phyloP scores from a whole-genome alignment of 345 rosid species.

The Nasturtium officinale region DNA sequence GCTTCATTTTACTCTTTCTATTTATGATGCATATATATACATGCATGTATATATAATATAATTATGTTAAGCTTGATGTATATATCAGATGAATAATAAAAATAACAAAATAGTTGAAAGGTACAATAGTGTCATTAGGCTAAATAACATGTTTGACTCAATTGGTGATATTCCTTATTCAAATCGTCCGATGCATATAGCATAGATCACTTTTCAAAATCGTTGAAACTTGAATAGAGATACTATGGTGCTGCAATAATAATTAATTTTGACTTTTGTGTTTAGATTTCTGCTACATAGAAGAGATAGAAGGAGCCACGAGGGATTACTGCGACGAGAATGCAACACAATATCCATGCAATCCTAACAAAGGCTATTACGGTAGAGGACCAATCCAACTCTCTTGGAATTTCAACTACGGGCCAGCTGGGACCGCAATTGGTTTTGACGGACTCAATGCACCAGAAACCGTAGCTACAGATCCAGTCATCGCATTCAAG shows the following conservation, averaged over 20 bases:
- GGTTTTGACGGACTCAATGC: slow-evolving; percentile 58
- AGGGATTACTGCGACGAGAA: slow-evolving; percentile 51
- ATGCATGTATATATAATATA: too few relatives aligned
- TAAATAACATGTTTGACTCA: not conserved
- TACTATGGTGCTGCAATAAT: not conserved
- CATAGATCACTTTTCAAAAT: not conserved
- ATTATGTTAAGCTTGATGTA: too few relatives aligned
- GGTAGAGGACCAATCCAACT: slow-evolving; percentile 74
- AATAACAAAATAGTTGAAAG: too few relatives aligned
- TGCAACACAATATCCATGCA: slow-evolving; percentile 57
- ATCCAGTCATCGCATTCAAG: slow-evolving; percentile 60
- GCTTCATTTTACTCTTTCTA: not conserved
- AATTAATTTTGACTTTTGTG: not conserved
- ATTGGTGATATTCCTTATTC: not conserved
- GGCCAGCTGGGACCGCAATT: slow-evolving; percentile 54
- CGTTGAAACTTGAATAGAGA: not conserved
- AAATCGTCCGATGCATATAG: not conserved
- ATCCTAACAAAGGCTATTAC: slow-evolving; percentile 53
- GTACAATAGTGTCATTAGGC: not conserved
- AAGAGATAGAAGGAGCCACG: slow-evolving; percentile 57
- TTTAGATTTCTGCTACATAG: slow-evolving; percentile 61
- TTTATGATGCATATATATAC: not conserved
- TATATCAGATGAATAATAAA: not conserved
- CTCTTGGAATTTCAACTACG: slow-evolving; percentile 71
- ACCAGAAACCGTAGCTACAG: slow-evolving; percentile 63